Percentiles rank a stretch among this genome's conserved stretches.
Conservation (phyloP, 192 early-diverging fungal species). For the Spizellomyces sp. region DNA sequence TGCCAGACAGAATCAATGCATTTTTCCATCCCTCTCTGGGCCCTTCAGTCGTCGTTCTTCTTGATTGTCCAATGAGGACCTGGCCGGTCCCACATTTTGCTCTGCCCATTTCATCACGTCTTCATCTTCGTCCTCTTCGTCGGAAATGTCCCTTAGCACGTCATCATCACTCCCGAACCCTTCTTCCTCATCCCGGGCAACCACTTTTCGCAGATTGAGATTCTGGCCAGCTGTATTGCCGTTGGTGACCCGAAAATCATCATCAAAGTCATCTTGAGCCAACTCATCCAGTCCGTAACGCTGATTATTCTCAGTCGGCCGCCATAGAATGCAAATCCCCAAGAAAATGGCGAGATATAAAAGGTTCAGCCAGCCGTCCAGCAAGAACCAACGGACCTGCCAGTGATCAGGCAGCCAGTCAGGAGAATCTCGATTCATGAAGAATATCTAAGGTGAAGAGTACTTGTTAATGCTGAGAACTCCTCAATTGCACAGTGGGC, state of each 20-base stretch:
- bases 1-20: too few species aligned
- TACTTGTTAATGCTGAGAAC: background rate
- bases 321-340: constrained; percentile 84
- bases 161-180: constrained; percentile 51
- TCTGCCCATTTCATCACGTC: constrained; percentile 53
- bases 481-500: background rate
- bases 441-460: constrained; percentile 36
- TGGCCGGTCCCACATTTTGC: constrained; percentile 30
- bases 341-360: constrained; percentile 81
- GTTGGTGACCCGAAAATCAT: constrained; percentile 23
- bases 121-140: constrained; percentile 36
- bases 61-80: background rate
- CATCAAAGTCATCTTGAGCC: constrained; percentile 68
- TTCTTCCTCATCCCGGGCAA: constrained; percentile 23
- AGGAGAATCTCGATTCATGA: constrained; percentile 60
- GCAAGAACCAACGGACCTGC: constrained; percentile 86
- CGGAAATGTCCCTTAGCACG: constrained; percentile 3
- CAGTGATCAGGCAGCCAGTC: constrained; percentile 78
- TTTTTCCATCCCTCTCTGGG: too few species aligned
- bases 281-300: constrained; percentile 89
- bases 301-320: constrained; percentile 89
- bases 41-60: too few species aligned
- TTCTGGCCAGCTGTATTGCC: constrained; percentile 16
- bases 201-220: constrained; percentile 13
- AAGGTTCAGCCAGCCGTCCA: constrained; percentile 92